A percentile compares a stretch with the other conserved stretches of the same genome.
These are phyloP conservation scores for Fusarium pseudoanthophilum DNA, from an alignment of 2,329 filamentous ascomycete genomes.

Conservation along the genomic window DNA sequence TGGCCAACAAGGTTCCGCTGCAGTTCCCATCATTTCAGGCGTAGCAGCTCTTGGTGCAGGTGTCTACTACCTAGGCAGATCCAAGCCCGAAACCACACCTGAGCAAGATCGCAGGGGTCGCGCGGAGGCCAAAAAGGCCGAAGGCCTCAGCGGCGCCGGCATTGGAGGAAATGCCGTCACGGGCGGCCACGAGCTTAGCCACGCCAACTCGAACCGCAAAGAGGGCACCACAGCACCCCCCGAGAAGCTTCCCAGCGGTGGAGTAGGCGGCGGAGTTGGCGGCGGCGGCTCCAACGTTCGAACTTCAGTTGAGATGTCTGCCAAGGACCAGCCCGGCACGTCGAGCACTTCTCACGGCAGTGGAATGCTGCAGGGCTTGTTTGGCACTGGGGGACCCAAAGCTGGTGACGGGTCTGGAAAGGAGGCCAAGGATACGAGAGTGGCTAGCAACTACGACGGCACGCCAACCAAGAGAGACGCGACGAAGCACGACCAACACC, in stretches of 20 bases:
- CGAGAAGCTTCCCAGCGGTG: constrained; percentile 50
- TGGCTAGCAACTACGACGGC: constrained; percentile 30
- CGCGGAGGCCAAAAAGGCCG: constrained; percentile 47
- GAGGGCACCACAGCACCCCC: constrained; percentile 37
- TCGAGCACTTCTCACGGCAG: constrained; percentile 18
- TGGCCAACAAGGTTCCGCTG: constrained; percentile 29
- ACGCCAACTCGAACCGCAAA: constrained; percentile 31
- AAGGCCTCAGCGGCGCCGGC: constrained; percentile 47
- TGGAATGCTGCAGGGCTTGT: constrained; percentile 34
- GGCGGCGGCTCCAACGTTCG: constrained; percentile 45
- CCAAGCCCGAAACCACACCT: constrained; percentile 17
- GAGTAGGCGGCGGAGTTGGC: constrained; percentile 48
- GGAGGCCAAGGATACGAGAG: constrained; percentile 34
- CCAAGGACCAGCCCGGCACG: constrained; percentile 17
- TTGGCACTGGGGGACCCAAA: constrained; percentile 39
- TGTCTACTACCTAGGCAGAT: constrained; percentile 38
- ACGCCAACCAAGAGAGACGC: constrained; percentile 23
- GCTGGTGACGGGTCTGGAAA: constrained; percentile 11
- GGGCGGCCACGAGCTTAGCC: constrained; percentile 46
- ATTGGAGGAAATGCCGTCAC: constrained; percentile 47
- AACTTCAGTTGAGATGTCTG: constrained; percentile 42
- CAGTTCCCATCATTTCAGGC: constrained; percentile 34
- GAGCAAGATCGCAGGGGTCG: constrained; percentile 30
- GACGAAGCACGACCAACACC: constrained; percentile 16
- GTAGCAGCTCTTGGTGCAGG: constrained; percentile 37